Evolutionary conservation across 2,329 filamentous ascomycete genomes (phyloP).

Genomic region (Botrytis tulipae): DNA sequence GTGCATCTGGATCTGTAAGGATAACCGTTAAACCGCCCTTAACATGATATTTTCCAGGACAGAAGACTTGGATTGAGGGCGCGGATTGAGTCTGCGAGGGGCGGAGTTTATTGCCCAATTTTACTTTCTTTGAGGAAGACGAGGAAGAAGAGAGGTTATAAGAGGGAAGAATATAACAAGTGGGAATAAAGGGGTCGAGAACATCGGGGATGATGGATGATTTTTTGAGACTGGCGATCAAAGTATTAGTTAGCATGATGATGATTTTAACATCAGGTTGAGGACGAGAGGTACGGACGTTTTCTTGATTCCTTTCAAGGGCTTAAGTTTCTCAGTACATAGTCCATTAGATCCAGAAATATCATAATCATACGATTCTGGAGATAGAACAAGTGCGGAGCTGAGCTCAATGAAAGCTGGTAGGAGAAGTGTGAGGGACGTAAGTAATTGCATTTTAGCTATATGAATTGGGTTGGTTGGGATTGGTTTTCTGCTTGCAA

Average conservation of each 20-base stretch:
- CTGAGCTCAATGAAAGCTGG: neutral
- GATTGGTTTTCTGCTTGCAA: neutral
- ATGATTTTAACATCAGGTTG: neutral
- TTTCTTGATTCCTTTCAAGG: neutral
- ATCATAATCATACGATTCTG: conserved; percentile 1
- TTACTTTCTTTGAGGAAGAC: conserved; percentile 4
- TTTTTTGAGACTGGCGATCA: neutral
- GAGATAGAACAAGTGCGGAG: neutral
- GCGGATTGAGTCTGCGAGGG: conserved; percentile 33
- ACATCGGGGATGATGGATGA: conserved; percentile 4
- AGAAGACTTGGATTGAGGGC: conserved; percentile 37
- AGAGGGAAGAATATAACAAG: conserved; percentile 5
- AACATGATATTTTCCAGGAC: conserved; percentile 28
- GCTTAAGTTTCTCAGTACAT: neutral
- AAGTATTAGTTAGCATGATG: neutral
- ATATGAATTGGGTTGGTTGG: neutral
- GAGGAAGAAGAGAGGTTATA: neutral
- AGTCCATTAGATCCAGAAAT: neutral
- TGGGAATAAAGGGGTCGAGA: conserved; percentile 4
- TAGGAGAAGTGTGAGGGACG: neutral
- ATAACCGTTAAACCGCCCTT: conserved; percentile 45
- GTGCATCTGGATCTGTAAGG: conserved; percentile 59
- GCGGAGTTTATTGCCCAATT: conserved; percentile 36
- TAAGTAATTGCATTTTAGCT: neutral
- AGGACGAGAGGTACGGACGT: neutral